A percentile compares a stretch with the other conserved stretches of the same genome.
These are phyloP conservation scores for Colletotrichum horii DNA, from an alignment of 2,329 filamentous ascomycete genomes.

Conservation along the genomic window DNA sequence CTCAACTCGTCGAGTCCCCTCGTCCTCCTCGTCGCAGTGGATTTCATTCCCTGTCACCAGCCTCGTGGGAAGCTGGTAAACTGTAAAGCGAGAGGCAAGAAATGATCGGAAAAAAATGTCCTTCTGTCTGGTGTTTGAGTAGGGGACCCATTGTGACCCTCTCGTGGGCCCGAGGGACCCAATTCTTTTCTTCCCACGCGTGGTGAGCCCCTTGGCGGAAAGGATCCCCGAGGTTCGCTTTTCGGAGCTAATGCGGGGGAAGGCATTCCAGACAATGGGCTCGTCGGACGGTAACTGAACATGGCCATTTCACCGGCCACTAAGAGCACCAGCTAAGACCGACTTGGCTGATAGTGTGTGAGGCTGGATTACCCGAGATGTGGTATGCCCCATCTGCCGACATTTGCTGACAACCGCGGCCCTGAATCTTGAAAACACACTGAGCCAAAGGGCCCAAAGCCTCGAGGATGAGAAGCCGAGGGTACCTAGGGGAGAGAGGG, in stretches of 20 bases:
- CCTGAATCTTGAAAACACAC: background rate
- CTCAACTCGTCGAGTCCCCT: background rate
- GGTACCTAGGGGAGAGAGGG: background rate
- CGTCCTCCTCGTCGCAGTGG: background rate
- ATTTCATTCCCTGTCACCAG: background rate
- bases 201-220: background rate
- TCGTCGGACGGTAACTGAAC: background rate
- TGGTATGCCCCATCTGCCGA: constrained; percentile 9
- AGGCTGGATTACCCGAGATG: constrained; percentile 12
- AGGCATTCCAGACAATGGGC: background rate
- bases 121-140: background rate
- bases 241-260: constrained; percentile 13
- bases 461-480: background rate
- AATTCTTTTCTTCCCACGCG: background rate
- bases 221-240: background rate
- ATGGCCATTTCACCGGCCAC: constrained; percentile 1
- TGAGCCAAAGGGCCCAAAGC: background rate
- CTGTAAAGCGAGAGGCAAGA: background rate
- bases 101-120: background rate
- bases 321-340: background rate
- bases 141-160: background rate
- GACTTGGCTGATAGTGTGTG: background rate
- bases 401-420: background rate
- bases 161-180: background rate
- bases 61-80: constrained; percentile 16